Conservation (phyloP, 1,284 basidiomycete genomes). For the Rhodotorula sp. region DNA sequence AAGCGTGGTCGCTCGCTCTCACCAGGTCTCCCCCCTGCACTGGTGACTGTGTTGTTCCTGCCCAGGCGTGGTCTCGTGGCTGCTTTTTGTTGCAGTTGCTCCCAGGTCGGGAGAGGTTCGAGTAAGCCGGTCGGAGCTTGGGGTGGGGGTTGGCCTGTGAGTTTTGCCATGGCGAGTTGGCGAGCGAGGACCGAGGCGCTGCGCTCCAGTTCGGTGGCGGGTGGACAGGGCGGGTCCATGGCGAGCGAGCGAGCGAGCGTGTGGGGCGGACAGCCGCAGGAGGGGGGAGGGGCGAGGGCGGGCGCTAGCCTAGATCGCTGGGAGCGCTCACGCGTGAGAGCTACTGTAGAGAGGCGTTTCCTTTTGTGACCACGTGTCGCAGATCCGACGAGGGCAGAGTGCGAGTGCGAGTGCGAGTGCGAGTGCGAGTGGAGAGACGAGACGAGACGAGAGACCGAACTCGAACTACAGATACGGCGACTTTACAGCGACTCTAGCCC, state of each 20-base stretch:
- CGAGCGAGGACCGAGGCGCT: conserved; percentile 41
- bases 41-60: conserved; percentile 20
- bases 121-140: conserved; percentile 15
- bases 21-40: too few species aligned
- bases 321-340: too few species aligned
- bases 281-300: too few species aligned
- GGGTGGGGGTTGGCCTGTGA: conserved; percentile 38
- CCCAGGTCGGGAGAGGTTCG: conserved; percentile 33
- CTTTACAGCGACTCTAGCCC: too few species aligned
- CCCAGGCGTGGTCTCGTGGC: not conserved
- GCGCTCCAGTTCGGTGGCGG: conserved; percentile 30
- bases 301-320: too few species aligned
- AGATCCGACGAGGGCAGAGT: too few species aligned
- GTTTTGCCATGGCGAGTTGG: conserved; percentile 41
- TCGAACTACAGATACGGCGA: too few species aligned
- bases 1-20: too few species aligned
- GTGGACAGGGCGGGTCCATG: conserved; percentile 15
- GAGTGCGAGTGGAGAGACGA: conserved; percentile 21
- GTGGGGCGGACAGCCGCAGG: conserved; percentile 7
- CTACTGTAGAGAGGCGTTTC: too few species aligned
- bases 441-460: too few species aligned
- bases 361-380: too few species aligned
- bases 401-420: conserved; percentile 8
- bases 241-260: not conserved
- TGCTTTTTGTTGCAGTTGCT: conserved; percentile 33